Percentiles rank a stretch among this genome's conserved stretches.
phyloP scores from a whole-genome alignment of 306 rosid genomes.

The Gynostemma pentaphyllum region DNA sequence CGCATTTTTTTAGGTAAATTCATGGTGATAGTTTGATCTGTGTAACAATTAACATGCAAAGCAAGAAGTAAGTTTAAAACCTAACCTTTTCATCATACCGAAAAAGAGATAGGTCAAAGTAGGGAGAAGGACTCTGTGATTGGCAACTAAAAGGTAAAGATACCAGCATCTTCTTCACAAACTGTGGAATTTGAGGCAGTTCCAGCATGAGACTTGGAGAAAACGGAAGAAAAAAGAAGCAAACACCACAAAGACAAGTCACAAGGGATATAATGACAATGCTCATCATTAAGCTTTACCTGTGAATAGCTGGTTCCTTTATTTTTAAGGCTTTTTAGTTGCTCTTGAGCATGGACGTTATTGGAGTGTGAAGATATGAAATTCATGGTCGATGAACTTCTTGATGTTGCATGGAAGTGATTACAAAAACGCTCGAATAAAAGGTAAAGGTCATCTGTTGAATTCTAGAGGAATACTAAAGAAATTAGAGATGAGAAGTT shows the following conservation, averaged over 20 bases:
- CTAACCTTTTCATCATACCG: conserved; percentile 94
- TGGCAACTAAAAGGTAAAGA: conserved; percentile 82
- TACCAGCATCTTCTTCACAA: conserved; percentile 90
- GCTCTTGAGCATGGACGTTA: conserved; percentile 67
- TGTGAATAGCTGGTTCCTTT: conserved; percentile 63
- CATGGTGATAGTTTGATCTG: too few species aligned
- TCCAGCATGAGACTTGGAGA: conserved; percentile 12
- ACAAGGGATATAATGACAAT: not conserved
- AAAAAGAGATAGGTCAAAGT: conserved; percentile 85
- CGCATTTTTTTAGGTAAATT: too few species aligned
- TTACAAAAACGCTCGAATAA: conserved; percentile 80
- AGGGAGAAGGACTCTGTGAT: conserved; percentile 94
- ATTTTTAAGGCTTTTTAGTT: conserved; percentile 46
- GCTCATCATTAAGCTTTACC: conserved; percentile 28
- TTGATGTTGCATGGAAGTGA: conserved; percentile 70
- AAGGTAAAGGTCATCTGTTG: conserved; percentile 74
- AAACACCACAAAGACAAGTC: not conserved
- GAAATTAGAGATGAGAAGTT: conserved; percentile 19
- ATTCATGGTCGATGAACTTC: conserved; percentile 57
- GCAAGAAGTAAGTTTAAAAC: not conserved
- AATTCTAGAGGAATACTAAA: conserved; percentile 46
- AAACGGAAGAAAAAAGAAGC: not conserved
- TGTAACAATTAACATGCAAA: too few species aligned
- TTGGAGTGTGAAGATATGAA: conserved; percentile 88
- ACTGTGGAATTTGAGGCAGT: conserved; percentile 41